Evolutionary conservation across 2,329 filamentous ascomycete species (phyloP).

Genomic region (Penicillium polonicum): DNA sequence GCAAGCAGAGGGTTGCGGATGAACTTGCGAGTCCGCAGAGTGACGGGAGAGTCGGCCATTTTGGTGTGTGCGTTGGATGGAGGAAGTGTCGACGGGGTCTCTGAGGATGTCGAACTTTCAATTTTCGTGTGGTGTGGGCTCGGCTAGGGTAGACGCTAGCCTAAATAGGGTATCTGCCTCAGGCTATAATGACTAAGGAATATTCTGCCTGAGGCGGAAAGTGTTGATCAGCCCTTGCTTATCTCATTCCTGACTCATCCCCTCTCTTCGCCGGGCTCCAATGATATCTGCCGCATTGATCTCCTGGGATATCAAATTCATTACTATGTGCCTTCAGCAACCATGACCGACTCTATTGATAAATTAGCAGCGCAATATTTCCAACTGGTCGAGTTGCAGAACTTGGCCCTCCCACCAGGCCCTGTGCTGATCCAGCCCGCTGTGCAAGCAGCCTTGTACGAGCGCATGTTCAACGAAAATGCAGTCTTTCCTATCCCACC

Average conservation of each 20-base stretch:
- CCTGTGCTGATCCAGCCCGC: slow-evolving; percentile 57
- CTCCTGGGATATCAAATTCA: slow-evolving; percentile 5
- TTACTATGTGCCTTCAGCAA: not conserved
- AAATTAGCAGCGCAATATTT: slow-evolving; percentile 68
- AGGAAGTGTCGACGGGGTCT: slow-evolving; percentile 19
- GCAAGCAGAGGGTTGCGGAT: slow-evolving; percentile 99
- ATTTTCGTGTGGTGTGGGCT: slow-evolving; percentile 44
- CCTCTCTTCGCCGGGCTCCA: slow-evolving; percentile 7
- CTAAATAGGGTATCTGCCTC: slow-evolving; percentile 17
- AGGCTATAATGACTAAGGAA: slow-evolving; percentile 1
- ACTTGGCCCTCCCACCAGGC: slow-evolving; percentile 63
- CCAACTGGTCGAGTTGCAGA: slow-evolving; percentile 64
- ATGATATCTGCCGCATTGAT: slow-evolving; percentile 8
- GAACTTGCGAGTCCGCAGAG: slow-evolving; percentile 99
- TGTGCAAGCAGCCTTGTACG: slow-evolving; percentile 67
- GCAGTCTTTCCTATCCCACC: slow-evolving; percentile 61
- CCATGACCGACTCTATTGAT: slow-evolving; percentile 30
- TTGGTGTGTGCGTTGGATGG: slow-evolving; percentile 45
- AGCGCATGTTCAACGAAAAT: slow-evolving; percentile 63
- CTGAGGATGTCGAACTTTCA: slow-evolving; percentile 35
- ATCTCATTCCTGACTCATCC: slow-evolving; percentile 10
- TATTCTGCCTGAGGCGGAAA: slow-evolving; percentile 2
- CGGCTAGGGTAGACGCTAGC: slow-evolving; percentile 43
- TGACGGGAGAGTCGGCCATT: slow-evolving; percentile 82
- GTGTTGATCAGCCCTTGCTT: not conserved